Evolutionary conservation across 352 stramenopile species (phyloP).

Genomic region (Globisporangium rhizosaccharum): DNA sequence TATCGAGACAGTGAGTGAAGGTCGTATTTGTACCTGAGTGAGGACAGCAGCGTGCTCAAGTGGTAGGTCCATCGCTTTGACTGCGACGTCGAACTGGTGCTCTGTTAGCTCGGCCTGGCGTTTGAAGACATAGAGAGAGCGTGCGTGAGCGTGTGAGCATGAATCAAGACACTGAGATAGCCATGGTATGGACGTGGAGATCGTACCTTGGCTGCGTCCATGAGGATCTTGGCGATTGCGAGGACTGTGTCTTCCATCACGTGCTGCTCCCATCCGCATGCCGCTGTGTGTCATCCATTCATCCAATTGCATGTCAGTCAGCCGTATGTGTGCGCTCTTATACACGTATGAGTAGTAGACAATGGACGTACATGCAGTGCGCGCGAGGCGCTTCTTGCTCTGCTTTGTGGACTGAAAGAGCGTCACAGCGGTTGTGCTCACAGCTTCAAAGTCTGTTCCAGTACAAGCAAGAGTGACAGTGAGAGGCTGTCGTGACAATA

Average conservation of each 20-base stretch:
- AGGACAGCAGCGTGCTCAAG: constrained; percentile 37
- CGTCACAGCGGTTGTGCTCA: constrained; percentile 47
- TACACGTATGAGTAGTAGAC: neutral
- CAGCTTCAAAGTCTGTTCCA: constrained; percentile 41
- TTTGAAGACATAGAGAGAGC: neutral
- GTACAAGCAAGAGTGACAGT: neutral
- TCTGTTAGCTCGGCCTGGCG: constrained; percentile 37
- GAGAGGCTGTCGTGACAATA: neutral
- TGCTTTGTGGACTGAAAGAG: constrained; percentile 68
- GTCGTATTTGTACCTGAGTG: constrained; percentile 24
- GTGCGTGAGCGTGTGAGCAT: too few relatives aligned
- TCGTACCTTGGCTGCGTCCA: constrained; percentile 59
- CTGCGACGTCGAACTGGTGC: constrained; percentile 29
- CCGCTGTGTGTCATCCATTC: constrained; percentile 20
- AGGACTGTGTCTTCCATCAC: constrained; percentile 52
- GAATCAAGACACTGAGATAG: too few relatives aligned
- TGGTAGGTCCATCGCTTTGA: constrained; percentile 44
- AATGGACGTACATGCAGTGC: constrained; percentile 42
- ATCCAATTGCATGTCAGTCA: neutral
- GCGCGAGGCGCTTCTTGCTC: constrained; percentile 48
- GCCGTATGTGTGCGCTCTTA: neutral
- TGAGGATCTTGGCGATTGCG: constrained; percentile 67
- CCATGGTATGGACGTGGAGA: neutral
- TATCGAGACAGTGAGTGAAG: neutral
- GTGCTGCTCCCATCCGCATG: constrained; percentile 48